Evolutionary conservation across 331 rosid species (phyloP).

Genomic region (Arachis monticola): DNA sequence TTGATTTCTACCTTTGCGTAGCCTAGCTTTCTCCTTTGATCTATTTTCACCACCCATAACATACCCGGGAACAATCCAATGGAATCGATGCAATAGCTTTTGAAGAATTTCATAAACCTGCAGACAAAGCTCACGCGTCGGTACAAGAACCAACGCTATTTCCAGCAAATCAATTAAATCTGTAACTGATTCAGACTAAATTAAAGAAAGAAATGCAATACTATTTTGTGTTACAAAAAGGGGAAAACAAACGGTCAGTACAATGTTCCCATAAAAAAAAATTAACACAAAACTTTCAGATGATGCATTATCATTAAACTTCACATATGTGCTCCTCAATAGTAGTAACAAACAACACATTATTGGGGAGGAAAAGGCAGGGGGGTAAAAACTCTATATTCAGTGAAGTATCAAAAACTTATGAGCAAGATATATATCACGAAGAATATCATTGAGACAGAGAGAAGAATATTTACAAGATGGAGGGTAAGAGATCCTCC

Average conservation of each 20-base stretch:
- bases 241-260: not conserved
- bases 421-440: not conserved
- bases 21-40: constrained; percentile 92
- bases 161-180: constrained; percentile 42
- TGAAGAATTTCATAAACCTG: constrained; percentile 95
- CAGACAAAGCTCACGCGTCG: constrained; percentile 90
- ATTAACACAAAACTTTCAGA: not conserved
- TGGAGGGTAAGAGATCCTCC: no score
- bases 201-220: constrained; percentile 1
- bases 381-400: not conserved
- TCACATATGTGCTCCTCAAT: constrained; percentile 7
- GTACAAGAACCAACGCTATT: constrained; percentile 93
- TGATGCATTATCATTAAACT: constrained; percentile 6
- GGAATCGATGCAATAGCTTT: constrained; percentile 87
- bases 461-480: no score
- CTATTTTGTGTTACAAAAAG: constrained; percentile 5
- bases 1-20: constrained; percentile 75
- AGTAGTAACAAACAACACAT: not conserved
- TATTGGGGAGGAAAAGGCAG: not conserved
- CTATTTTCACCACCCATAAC: constrained; percentile 94
- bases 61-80: constrained; percentile 97
- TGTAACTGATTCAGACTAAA: constrained; percentile 7
- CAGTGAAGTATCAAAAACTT: not conserved
- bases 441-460: no score
- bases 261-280: not conserved